Evolutionary conservation across 257 asterid species (phyloP), one percentile per base, ranked within the genome.

Genomic region (Przewalskia tangutica): DNA sequence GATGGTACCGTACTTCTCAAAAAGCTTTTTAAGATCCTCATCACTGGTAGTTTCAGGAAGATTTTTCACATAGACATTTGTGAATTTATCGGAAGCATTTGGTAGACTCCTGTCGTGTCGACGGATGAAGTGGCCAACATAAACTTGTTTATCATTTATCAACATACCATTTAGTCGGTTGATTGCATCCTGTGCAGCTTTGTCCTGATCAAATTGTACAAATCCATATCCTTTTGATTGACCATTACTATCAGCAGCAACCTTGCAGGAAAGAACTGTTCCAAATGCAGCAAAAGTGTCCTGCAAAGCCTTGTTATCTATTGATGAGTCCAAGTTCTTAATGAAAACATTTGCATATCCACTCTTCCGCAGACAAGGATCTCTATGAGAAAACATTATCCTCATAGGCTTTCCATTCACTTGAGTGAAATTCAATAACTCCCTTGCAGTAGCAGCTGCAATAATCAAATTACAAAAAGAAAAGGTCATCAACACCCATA

Each of bases 361-460:
- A 71, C 93, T 94, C 77, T 89, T 94, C 9, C 98, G 81, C 42
- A 91, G 65, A 80, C 90, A 86, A n/a, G 98, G 98, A 83, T 94
- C 97, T 63, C 98, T 86, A 12, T 94, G 91, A 40, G 97, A 94
- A 77, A 91, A 94, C 97, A 91, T 92, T 23, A 94, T 92, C 86
- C 98, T 89, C 20, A 94, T 89, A 2, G 98, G 94, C 84, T 90
- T 94, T 46, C 96, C 97, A 81, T 88, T 83, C 27, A 94, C 54
- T 20, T 84, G 88, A 3, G 97, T 87, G 58, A 90, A 94, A 83
- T 94, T 94, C 92, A 94, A 75, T 64, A 83, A 53, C 81, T 91
- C 92, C 89, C 85, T 88, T 4, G 98, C 98, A 84, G 82, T 84
- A 7, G 89, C 81, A 88, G 98, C 98, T 94, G 93, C 87, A 90